These are phyloP conservation scores for Bisporella sp. DNA, from an alignment of 2,329 filamentous ascomycete genomes.

Conservation along the genomic window DNA sequence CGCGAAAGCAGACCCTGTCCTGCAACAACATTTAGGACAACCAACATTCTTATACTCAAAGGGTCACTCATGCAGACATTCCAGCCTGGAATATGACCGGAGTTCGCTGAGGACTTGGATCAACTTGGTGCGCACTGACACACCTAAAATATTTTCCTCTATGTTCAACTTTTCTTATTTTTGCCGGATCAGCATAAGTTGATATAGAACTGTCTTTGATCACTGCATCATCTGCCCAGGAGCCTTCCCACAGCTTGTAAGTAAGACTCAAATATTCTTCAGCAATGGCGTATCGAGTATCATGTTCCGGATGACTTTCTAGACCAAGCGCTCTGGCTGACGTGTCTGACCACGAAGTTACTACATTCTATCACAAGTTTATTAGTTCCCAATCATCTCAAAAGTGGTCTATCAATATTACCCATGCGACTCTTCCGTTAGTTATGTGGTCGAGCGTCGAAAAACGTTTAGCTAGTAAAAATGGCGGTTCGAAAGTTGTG, in stretches of 20 bases:
- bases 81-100: slow-evolving; percentile 66
- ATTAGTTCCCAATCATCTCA: not conserved
- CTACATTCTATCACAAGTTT: slow-evolving; percentile 47
- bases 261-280: slow-evolving; percentile 59
- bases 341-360: slow-evolving; percentile 55
- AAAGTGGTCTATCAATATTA: slow-evolving; percentile 27
- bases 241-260: slow-evolving; percentile 55
- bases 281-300: slow-evolving; percentile 55
- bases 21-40: too few species aligned
- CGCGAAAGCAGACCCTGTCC: slow-evolving; percentile 55
- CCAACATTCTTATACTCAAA: slow-evolving; percentile 7
- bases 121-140: slow-evolving; percentile 55
- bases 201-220: slow-evolving; percentile 24
- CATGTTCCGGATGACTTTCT: slow-evolving; percentile 51
- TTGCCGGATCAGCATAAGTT: slow-evolving; percentile 42
- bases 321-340: slow-evolving; percentile 57
- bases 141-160: slow-evolving; percentile 55
- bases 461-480: slow-evolving; percentile 57
- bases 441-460: slow-evolving; percentile 62
- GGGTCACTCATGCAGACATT: slow-evolving; percentile 50
- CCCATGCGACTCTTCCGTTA: slow-evolving; percentile 52
- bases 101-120: slow-evolving; percentile 61
- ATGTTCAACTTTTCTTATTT: slow-evolving; percentile 60
- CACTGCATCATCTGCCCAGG: slow-evolving; percentile 53
- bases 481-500: slow-evolving; percentile 61